Conservation (phyloP, 106 monocot genomes). For the Vanilla planifolia region DNA sequence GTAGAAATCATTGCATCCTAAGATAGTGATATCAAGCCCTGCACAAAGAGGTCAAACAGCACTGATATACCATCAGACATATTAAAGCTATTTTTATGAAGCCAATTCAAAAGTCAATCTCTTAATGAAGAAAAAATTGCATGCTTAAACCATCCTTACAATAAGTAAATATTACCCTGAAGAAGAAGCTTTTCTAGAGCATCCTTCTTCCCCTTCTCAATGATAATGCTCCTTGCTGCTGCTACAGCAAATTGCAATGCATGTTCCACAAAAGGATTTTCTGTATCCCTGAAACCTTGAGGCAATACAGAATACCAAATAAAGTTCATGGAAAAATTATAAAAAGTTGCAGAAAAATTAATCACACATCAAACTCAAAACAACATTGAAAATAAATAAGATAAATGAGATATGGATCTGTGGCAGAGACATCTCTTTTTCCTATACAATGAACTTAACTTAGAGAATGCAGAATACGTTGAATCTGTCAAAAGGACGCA, state of each 20-base stretch:
- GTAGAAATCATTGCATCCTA: constrained; percentile 95
- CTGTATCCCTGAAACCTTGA: constrained; percentile 51
- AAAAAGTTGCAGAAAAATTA: no score
- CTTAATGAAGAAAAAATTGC: background rate
- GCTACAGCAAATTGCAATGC: constrained; percentile 85
- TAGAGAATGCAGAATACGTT: no score
- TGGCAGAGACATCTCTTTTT: no score
- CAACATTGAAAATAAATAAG: background rate
- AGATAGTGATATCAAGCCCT: constrained; percentile 92
- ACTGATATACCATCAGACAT: no score
- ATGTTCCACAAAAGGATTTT: constrained; percentile 93
- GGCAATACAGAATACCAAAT: background rate
- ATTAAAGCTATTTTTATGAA: background rate
- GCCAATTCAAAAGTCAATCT: background rate
- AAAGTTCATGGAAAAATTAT: no score
- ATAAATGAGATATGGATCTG: background rate
- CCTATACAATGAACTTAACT: no score
- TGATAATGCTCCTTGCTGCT: constrained; percentile 44
- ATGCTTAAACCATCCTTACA: background rate
- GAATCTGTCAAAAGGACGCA: no score
- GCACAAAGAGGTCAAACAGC: no score
- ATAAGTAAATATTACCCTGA: constrained; percentile 39
- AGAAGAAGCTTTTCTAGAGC: constrained; percentile 63
- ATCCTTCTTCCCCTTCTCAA: constrained; percentile 42
- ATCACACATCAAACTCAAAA: no score